phyloP scores from a whole-genome alignment of 139 green algal genomes.

The Volvox reticuliferus region DNA sequence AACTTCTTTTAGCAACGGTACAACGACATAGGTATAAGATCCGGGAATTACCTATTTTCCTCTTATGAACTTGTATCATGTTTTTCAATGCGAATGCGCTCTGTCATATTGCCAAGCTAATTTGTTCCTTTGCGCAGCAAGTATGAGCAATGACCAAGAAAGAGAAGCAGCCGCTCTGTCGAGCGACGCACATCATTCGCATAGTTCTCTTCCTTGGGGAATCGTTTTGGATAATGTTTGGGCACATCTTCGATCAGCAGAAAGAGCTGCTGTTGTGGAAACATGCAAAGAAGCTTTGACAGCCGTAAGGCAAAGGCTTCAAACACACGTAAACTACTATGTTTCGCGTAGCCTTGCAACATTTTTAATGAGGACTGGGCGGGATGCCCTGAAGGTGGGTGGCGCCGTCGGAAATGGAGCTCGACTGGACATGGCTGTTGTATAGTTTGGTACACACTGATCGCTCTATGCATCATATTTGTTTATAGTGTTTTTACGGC shows the following conservation, averaged over 20 bases:
- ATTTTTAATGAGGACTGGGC: background rate
- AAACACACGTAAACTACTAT: conserved; percentile 2
- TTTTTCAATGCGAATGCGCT: too few relatives aligned
- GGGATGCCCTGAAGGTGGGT: conserved; percentile 13
- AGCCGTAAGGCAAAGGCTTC: background rate
- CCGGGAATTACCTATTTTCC: too few relatives aligned
- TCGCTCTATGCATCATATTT: too few relatives aligned
- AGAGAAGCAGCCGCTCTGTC: background rate
- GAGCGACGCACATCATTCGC: background rate
- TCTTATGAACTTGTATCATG: too few relatives aligned
- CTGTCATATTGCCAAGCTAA: too few relatives aligned
- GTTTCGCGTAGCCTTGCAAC: background rate
- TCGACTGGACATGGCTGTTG: background rate
- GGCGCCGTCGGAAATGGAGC: background rate
- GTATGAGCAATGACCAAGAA: background rate
- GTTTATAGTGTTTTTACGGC: too few relatives aligned
- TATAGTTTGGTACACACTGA: too few relatives aligned
- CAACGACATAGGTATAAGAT: too few relatives aligned
- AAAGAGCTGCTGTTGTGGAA: background rate
- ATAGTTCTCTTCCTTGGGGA: background rate
- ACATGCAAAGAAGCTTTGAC: conserved; percentile 1
- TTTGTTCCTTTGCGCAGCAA: background rate
- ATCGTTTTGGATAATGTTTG: conserved; percentile 27
- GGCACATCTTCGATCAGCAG: background rate
- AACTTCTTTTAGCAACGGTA: too few relatives aligned